Conservation (phyloP, 495 filamentous ascomycete genomes). For the Lasiosphaeria ovina region DNA sequence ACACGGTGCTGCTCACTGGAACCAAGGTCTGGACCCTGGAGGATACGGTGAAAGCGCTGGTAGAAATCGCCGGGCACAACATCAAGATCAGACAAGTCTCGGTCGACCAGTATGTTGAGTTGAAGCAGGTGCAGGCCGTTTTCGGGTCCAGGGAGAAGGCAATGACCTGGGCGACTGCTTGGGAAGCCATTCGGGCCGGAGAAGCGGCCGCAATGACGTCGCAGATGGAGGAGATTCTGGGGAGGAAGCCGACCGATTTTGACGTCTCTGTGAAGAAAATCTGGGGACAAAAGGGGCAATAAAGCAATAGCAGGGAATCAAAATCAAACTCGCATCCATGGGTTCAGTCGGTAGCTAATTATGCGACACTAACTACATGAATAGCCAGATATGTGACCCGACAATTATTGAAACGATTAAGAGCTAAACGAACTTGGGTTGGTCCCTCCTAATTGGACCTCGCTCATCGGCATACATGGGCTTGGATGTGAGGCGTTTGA, state of each 20-base stretch:
- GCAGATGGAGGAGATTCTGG: slow-evolving; percentile 36
- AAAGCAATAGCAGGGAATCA: too few species aligned
- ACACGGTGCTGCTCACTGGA: slow-evolving; percentile 41
- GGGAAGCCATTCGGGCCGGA: slow-evolving; percentile 42
- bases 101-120: slow-evolving; percentile 42
- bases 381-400: too few species aligned
- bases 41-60: slow-evolving; percentile 42
- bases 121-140: slow-evolving; percentile 27
- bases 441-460: too few species aligned
- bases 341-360: too few species aligned
- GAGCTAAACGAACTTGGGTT: too few species aligned
- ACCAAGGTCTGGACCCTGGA: slow-evolving; percentile 36
- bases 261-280: slow-evolving; percentile 37
- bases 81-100: slow-evolving; percentile 36
- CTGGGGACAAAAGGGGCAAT: slow-evolving; percentile 30
- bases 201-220: slow-evolving; percentile 39
- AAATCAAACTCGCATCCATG: too few species aligned
- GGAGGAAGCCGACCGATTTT: slow-evolving; percentile 34
- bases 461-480: too few species aligned
- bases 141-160: slow-evolving; percentile 24
- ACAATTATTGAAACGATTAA: too few species aligned
- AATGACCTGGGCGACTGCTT: slow-evolving; percentile 39
- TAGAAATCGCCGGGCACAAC: slow-evolving; percentile 28
- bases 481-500: too few species aligned
- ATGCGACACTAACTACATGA: too few species aligned